Percentiles rank a stretch among this genome's conserved stretches.
These are phyloP conservation scores for Flaveria linearis DNA, from an alignment of 129 eudicot species.

Conservation along the genomic window DNA sequence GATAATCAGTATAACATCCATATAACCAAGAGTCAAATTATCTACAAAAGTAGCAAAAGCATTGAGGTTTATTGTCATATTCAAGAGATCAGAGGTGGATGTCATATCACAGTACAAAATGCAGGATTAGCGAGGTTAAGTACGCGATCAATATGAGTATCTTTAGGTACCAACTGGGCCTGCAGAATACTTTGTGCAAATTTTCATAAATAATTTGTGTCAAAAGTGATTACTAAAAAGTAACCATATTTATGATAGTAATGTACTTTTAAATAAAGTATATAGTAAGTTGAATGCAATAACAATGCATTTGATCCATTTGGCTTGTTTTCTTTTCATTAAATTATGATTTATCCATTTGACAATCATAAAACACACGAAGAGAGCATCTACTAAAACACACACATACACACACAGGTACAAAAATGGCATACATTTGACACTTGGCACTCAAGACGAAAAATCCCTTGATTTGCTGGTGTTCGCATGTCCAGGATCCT, in stretches of 20 bases:
- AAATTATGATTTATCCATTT: neutral
- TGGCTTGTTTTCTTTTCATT: neutral
- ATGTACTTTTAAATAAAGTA: neutral
- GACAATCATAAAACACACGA: neutral
- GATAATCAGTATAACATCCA: too few relatives aligned
- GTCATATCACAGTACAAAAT: neutral
- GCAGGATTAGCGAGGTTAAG: neutral
- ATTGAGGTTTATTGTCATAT: too few relatives aligned
- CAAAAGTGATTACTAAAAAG: neutral
- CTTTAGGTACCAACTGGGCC: neutral
- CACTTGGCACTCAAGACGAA: conserved; percentile 63
- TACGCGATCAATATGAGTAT: neutral
- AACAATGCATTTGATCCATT: neutral
- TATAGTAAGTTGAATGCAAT: neutral
- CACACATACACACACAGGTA: neutral
- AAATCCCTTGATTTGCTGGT: conserved; percentile 90
- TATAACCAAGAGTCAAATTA: too few relatives aligned
- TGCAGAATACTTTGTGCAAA: neutral
- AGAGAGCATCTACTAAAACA: neutral
- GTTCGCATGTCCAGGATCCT: conserved; percentile 83
- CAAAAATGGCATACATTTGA: conserved; percentile 45
- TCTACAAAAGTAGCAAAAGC: too few relatives aligned
- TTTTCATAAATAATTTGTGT: neutral
- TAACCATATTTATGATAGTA: neutral
- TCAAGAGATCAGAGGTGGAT: too few relatives aligned